Evolutionary conservation across 352 stramenopile genomes (phyloP), one percentile per base, ranked within the genome.

Genomic region (Phytophthora kernoviae): DNA sequence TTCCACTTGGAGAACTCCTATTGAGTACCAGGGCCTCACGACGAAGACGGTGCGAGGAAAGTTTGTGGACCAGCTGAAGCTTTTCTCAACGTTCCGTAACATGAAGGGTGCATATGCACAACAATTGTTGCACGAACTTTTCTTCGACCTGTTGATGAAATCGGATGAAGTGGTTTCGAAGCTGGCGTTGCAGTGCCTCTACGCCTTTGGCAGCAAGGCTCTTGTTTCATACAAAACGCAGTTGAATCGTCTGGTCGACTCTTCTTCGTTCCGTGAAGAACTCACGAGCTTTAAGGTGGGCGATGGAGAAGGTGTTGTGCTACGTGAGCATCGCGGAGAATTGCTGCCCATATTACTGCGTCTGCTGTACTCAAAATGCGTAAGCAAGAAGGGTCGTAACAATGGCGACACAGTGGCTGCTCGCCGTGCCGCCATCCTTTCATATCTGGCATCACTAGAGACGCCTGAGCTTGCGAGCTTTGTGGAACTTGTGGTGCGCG

Each of bases 71-170:
- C 88, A 92, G 44, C 67, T 96, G 17, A 88, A 88, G 30, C 67
- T 95, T 9, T 96, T 96, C 46, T 77, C 81, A 10, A 56, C 62
- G 9, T 96, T 95, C 64, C 90, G 72, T 56, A 96, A 96, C 66
- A 91, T 94, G 75, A 93, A 91, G 50, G 87, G 88, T 14, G 88
- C 88, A 26, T 97, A 82, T 59, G 84, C 84, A 7, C 74, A 96
- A 32, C 34, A 62, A 2, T 54, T 96, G 10, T 75, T 97, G 18
- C 88, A 94, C 60, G 68, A 73, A 21, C 68, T 96, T 17, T 96
- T 96, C 68, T 91, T 93, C 17, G 85, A 94, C n/a, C 66, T 96
- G 54, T 65, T 97, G 42, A 90, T 96, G 71, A 96, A 96, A 60
- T 84, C 91, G 5, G 91, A 97, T 50, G 87, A 94, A 40, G 64